phyloP scores from a whole-genome alignment of 495 filamentous ascomycete genomes.

The Penicillium angulare region DNA sequence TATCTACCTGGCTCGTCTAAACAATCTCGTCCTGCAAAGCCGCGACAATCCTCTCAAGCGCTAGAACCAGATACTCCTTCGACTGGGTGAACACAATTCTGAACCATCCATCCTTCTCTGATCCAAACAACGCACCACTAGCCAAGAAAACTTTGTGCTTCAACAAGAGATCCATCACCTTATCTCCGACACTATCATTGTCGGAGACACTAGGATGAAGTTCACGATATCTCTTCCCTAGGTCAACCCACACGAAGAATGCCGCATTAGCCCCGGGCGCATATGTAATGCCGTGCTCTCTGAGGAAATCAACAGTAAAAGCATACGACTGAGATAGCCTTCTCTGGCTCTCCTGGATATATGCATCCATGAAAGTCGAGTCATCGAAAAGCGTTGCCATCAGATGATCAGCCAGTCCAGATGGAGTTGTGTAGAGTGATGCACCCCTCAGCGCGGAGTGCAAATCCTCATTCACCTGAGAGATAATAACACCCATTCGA shows the following conservation, averaged over 20 bases:
- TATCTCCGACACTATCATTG: constrained; percentile 16
- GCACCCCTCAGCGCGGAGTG: constrained; percentile 36
- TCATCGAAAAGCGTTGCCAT: constrained; percentile 48
- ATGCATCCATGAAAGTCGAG: constrained; percentile 41
- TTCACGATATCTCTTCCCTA: constrained; percentile 39
- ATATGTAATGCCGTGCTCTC: constrained; percentile 40
- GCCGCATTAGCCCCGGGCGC: constrained; percentile 44
- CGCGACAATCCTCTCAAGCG: constrained; percentile 39
- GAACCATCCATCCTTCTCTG: constrained; percentile 51
- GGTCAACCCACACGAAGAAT: constrained; percentile 61
- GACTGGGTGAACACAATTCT: constrained; percentile 50
- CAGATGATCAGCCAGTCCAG: constrained; percentile 44
- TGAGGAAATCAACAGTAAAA: constrained; percentile 34
- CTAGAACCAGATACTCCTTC: constrained; percentile 35
- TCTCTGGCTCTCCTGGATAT: constrained; percentile 38
- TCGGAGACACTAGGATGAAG: constrained; percentile 25
- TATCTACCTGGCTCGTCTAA: too few species aligned
- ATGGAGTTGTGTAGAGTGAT: constrained; percentile 45
- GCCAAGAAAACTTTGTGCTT: constrained; percentile 45
- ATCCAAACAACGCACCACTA: constrained; percentile 39
- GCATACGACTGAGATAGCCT: constrained; percentile 36
- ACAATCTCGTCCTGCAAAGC: constrained; percentile 20
- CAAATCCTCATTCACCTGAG: constrained; percentile 34
- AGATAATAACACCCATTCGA: neutral
- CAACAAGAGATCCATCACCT: constrained; percentile 31